Base-by-base conservation (phyloP, 257 asterid species). In the Przewalskia tangutica region DNA sequence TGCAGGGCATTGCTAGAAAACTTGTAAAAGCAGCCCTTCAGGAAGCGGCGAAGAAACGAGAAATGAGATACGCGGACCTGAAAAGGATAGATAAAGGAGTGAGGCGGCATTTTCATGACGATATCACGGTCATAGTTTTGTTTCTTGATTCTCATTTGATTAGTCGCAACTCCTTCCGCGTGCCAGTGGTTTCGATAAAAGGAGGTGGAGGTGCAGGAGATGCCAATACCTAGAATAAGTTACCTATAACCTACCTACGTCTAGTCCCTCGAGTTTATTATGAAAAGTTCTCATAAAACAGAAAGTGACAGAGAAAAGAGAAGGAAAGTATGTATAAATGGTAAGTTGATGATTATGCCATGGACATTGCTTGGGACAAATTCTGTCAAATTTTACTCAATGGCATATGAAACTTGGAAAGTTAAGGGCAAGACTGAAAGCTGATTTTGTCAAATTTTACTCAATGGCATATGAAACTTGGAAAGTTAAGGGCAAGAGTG, bases 61-160 rank as follows among this genome's bases (percentile, higher is more conserved):
- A 93, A 85, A 91, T 90, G 93, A 88, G 97, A 86, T 93, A 90
- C 44, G 86, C 95, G 0, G 95, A 93, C 88, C 88, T 93, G 86
- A 86, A 88, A 80, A 91, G 89, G 82, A 86, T 93, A 44, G 93
- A 87, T 20, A 79, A 92, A 67, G 98, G 98, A 44, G 91, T 92
- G 82, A 87, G 98, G 64, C 85, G 98, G 77, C 97, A 92, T 81
- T 93, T 91, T 60, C 98, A 93, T 34, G 98, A 93, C 5, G 98
- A 93, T 84, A 93, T 93, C 81, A 90, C 94, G 0, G 97, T 93
- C 23, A 85, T 91, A 82, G 94, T 93, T 71, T 84, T 91, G 81
- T 93, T 87, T 71, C 78, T 92, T 2, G 93, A 92, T 91, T 82
- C 90, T 54, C 89, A 86, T 78, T 67, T 89, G 90, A 88, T 89